Percentiles rank a stretch among this genome's conserved stretches.
These are phyloP conservation scores for Pestalotiopsis sp. DNA, from an alignment of 2,329 filamentous ascomycete genomes.

Conservation along the genomic window DNA sequence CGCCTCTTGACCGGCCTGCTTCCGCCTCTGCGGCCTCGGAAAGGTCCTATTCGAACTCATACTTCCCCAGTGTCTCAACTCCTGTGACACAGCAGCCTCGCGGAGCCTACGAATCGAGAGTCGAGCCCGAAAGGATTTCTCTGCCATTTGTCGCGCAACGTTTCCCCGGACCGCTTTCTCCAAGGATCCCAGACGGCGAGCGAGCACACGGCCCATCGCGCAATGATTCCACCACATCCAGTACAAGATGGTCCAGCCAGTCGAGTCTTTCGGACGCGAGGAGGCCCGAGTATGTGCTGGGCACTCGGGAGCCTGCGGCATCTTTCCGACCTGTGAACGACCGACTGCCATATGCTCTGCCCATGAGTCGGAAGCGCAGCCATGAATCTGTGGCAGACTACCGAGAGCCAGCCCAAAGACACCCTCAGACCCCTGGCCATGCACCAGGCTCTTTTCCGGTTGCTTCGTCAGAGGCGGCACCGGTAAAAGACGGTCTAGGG, in stretches of 20 bases:
- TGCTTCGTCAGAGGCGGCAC: conserved; percentile 43
- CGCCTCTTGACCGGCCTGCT: conserved; percentile 50
- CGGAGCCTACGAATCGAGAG: conserved; percentile 48
- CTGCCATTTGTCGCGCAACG: conserved; percentile 32
- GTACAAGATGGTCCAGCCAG: conserved; percentile 38
- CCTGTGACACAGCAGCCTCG: conserved; percentile 45
- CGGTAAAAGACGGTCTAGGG: conserved; percentile 62
- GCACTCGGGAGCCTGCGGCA: conserved; percentile 42
- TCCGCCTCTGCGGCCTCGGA: conserved; percentile 40
- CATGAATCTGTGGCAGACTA: conserved; percentile 19
- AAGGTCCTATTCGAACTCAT: conserved; percentile 44
- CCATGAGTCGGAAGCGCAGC: conserved; percentile 26
- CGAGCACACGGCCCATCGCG: conserved; percentile 25
- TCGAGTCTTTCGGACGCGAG: conserved; percentile 45
- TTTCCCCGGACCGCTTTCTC: conserved; percentile 48
- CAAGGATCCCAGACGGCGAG: conserved; percentile 44
- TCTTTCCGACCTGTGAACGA: conserved; percentile 29
- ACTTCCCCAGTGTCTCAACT: conserved; percentile 45
- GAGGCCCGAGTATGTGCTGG: conserved; percentile 49
- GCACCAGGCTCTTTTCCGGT: conserved; percentile 32
- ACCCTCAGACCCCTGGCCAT: conserved; percentile 24
- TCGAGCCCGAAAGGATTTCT: conserved; percentile 43
- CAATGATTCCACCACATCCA: conserved; percentile 21
- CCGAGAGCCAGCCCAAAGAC: conserved; percentile 29
- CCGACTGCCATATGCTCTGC: conserved; percentile 25